Conservation (phyloP, 345 rosid genomes). For the Turritis glabra region DNA sequence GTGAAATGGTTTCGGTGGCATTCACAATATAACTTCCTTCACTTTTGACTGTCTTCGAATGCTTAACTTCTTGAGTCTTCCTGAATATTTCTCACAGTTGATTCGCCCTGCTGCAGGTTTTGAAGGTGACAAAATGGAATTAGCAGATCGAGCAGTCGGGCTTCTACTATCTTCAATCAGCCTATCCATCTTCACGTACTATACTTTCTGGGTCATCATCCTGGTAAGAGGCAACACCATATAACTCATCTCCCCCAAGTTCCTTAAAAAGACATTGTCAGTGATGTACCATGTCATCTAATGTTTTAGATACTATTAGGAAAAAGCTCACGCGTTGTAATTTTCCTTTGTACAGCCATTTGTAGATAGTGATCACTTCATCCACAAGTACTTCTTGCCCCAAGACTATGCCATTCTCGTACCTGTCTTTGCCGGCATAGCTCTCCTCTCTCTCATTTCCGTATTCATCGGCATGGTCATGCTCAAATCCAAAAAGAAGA, state of each 20-base stretch:
- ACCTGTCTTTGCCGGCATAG: slow-evolving; percentile 73
- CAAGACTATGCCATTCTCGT: slow-evolving; percentile 81
- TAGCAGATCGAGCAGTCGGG: slow-evolving; percentile 88
- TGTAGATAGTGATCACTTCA: slow-evolving; percentile 81
- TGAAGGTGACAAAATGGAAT: slow-evolving; percentile 54
- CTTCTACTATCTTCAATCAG: slow-evolving; percentile 65
- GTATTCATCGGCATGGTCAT: slow-evolving; percentile 76
- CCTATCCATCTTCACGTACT: slow-evolving; percentile 84
- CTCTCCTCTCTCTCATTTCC: slow-evolving; percentile 62
- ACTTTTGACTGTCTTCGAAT: background rate
- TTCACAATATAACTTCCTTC: background rate
- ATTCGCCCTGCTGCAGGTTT: slow-evolving; percentile 12
- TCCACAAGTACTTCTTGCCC: slow-evolving; percentile 85
- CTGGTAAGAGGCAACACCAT: slow-evolving; percentile 50
- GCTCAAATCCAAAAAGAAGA: slow-evolving; percentile 87
- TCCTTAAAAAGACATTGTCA: background rate
- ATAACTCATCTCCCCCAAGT: background rate
- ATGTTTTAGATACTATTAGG: background rate
- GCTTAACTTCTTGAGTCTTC: slow-evolving; percentile 11
- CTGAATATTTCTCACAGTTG: background rate
- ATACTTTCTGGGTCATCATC: slow-evolving; percentile 95
- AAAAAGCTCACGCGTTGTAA: background rate
- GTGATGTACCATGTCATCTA: background rate
- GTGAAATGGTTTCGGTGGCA: slow-evolving; percentile 15
- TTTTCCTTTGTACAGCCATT: slow-evolving; percentile 63